Evolutionary conservation across 805 yeast genomes (phyloP), one percentile per base, ranked within the genome.

Genomic region (Priceomyces castillae): DNA sequence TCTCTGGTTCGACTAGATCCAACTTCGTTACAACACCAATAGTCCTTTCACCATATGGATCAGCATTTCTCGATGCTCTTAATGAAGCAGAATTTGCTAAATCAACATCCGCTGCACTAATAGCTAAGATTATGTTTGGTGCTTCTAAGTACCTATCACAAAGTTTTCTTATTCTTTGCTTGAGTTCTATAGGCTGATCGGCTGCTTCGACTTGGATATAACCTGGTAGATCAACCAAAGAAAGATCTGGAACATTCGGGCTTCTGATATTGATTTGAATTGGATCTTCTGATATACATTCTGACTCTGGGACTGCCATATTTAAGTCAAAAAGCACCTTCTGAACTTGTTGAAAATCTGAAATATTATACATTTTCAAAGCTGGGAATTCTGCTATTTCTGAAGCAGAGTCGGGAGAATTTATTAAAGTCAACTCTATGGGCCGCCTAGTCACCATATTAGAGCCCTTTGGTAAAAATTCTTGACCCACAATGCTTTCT

Each of bases 371-470:
- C 70, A 88, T 71, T 54, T 87, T 84, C 58, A 94, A 69, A 10
- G 92, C 89, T 0, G 99, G 98, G 57, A 94, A 92, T 61, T 92
- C 97, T 1, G 97, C 97, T 25, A 82, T 80, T 51, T 88, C 95
- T 5, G 90, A 84, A 2, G 90, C 89, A 0, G 81, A 62, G 9
- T 67, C 72, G n/a, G 95, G 90, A 2, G 96, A 81, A 59, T 94
- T 90, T 7, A 94, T 84, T 39, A 94, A 72, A 0, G 99, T 95
- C 50, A 94, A 74, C 67, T 94, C 99, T 37, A 94, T 92, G 1
- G 99, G 99, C 54, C 99, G 78, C 62, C 98, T 80, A 0, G 99
- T 94, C 26, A 95, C 99, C 99, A 94, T 95, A 60, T 95, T 94
- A 34, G 88, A 80, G 25, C 99, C 99, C 64, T 94, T 94, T 28